These are phyloP conservation scores for Gentiana straminea DNA, from an alignment of 257 asterid genomes.

Conservation along the genomic window DNA sequence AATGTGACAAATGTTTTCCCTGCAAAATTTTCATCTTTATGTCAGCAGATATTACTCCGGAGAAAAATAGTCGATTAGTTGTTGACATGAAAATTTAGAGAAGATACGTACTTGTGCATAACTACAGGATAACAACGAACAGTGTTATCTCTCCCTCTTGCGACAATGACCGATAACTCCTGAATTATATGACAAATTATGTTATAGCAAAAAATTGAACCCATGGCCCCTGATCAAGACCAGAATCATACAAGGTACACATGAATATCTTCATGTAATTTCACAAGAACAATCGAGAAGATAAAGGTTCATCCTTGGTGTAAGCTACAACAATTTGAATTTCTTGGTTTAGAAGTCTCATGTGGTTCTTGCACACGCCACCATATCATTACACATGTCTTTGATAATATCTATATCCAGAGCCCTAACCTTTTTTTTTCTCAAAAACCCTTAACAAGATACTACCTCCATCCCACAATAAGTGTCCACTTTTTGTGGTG, in stretches of 20 bases:
- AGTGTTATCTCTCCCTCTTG: constrained; percentile 76
- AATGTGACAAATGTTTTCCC: constrained; percentile 91
- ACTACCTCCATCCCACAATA: no score
- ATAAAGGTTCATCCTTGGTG: no score
- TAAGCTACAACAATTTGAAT: no score
- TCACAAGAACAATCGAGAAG: no score
- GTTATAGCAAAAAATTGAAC: constrained; percentile 4
- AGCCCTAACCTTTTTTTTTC: no score
- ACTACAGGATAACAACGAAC: constrained; percentile 69
- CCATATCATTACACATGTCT: no score
- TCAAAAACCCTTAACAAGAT: no score
- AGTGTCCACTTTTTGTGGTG: no score
- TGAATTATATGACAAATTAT: constrained; percentile 17
- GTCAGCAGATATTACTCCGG: background rate
- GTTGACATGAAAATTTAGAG: constrained; percentile 3
- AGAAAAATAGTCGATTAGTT: background rate
- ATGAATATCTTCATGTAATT: no score
- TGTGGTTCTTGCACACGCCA: no score
- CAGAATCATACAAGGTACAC: background rate
- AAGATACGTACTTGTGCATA: constrained; percentile 54
- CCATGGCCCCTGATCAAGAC: background rate
- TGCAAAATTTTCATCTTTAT: constrained; percentile 12
- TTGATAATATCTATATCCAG: no score
- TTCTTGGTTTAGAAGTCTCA: no score
- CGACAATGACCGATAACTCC: constrained; percentile 95